Conservation (phyloP, 2,329 filamentous ascomycete species). For the Epichloe amarillans region DNA sequence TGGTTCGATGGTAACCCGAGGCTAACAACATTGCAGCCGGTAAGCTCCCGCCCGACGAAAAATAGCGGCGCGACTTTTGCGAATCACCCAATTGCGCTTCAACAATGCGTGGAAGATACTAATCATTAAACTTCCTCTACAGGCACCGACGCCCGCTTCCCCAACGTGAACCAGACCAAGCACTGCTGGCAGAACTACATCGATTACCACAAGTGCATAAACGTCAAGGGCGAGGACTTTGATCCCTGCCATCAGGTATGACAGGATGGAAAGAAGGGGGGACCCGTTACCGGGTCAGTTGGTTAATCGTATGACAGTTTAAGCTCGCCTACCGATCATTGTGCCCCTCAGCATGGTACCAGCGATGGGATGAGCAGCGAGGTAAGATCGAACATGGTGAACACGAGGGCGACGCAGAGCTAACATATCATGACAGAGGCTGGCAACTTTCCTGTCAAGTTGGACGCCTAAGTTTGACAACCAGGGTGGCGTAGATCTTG, state of each 20-base stretch:
- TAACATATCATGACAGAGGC: slow-evolving; percentile 35
- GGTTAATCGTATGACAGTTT: slow-evolving; percentile 48
- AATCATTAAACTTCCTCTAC: slow-evolving; percentile 4
- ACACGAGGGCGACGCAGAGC: slow-evolving; percentile 6
- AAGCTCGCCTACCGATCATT: slow-evolving; percentile 92
- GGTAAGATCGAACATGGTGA: slow-evolving; percentile 41
- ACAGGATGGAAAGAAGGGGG: not conserved
- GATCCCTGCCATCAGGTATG: slow-evolving; percentile 88
- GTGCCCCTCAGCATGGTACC: slow-evolving; percentile 88
- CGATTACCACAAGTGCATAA: slow-evolving; percentile 99
- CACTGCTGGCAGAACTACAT: slow-evolving; percentile 99
- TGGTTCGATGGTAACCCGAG: slow-evolving; percentile 24
- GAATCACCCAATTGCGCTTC: slow-evolving; percentile 17
- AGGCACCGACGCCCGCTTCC: slow-evolving; percentile 99
- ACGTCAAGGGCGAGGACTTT: slow-evolving; percentile 97
- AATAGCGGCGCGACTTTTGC: slow-evolving; percentile 7
- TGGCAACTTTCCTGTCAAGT: slow-evolving; percentile 52
- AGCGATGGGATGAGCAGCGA: slow-evolving; percentile 95
- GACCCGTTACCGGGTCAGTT: slow-evolving; percentile 4
- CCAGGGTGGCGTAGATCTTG: slow-evolving; percentile 10
- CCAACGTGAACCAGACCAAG: slow-evolving; percentile 97
- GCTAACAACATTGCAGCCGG: slow-evolving; percentile 33
- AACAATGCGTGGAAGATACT: slow-evolving; percentile 5
- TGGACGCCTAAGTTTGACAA: slow-evolving; percentile 40
- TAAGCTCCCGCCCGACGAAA: slow-evolving; percentile 19